These are phyloP conservation scores for Alternaria burnsii DNA, from an alignment of 2,329 filamentous ascomycete species.

Conservation along the genomic window DNA sequence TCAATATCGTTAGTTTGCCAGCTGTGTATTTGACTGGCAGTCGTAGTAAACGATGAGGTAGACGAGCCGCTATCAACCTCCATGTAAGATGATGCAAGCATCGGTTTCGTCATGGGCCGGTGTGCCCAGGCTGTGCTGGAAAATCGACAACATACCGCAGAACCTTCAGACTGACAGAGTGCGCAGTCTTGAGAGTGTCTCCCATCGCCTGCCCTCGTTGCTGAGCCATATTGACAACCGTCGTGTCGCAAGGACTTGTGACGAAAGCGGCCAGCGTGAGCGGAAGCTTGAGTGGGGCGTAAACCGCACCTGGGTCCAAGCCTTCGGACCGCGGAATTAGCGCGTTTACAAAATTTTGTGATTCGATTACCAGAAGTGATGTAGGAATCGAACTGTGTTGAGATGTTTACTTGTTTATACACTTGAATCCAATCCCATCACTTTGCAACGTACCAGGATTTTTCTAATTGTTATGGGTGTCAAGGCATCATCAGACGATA, in stretches of 20 bases:
- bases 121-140: not conserved
- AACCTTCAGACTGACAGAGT: constrained; percentile 83
- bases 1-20: not conserved
- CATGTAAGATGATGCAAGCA: not conserved
- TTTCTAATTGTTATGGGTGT: constrained; percentile 5
- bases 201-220: constrained; percentile 50
- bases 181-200: constrained; percentile 63
- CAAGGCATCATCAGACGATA: constrained; percentile 14
- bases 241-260: constrained; percentile 15
- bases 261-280: constrained; percentile 15
- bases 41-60: not conserved
- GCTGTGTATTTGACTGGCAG: not conserved
- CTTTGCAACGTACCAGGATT: not conserved
- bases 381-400: not conserved
- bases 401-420: not conserved
- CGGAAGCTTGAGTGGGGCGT: constrained; percentile 23
- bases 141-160: constrained; percentile 69
- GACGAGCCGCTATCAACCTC: not conserved
- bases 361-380: constrained; percentile 1
- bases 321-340: constrained; percentile 14
- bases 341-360: constrained; percentile 12
- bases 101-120: not conserved
- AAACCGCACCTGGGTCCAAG: constrained; percentile 6
- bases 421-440: too few species aligned
- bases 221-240: constrained; percentile 46